These are phyloP conservation scores for Chytriomyces hyalinus DNA, from an alignment of 192 early-diverging fungal species.

Conservation along the genomic window DNA sequence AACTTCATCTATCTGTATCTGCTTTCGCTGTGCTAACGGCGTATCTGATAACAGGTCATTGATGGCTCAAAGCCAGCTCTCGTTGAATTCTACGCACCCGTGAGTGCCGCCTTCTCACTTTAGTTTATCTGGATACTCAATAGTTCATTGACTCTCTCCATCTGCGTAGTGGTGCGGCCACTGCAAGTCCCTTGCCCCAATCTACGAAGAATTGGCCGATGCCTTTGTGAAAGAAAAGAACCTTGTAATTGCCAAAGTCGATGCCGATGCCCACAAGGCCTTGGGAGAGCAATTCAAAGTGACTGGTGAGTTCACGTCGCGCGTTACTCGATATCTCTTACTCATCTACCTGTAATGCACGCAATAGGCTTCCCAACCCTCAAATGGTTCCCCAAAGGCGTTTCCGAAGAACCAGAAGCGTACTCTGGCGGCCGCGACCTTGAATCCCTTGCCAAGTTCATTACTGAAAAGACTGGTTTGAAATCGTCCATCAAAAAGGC, in stretches of 20 bases:
- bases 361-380: conserved; percentile 80
- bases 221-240: conserved; percentile 75
- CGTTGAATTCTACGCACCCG: conserved; percentile 88
- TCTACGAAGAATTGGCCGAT: conserved; percentile 81
- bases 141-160: too few species aligned
- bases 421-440: conserved; percentile 85
- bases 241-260: conserved; percentile 80
- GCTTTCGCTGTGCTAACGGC: too few species aligned
- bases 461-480: conserved; percentile 81
- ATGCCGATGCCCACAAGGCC: conserved; percentile 81
- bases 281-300: conserved; percentile 79
- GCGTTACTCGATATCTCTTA: too few species aligned
- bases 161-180: conserved; percentile 70
- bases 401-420: conserved; percentile 71
- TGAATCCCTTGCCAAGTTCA: conserved; percentile 74
- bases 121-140: too few species aligned
- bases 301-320: not conserved
- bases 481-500: conserved; percentile 73
- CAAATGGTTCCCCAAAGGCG: conserved; percentile 92
- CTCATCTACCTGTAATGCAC: not conserved
- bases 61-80: conserved; percentile 78
- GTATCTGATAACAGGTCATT: conserved; percentile 39
- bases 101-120: conserved; percentile 14
- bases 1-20: too few species aligned
- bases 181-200: conserved; percentile 64